phyloP scores from a whole-genome alignment of 345 rosid species.

The Durio zibethinus region DNA sequence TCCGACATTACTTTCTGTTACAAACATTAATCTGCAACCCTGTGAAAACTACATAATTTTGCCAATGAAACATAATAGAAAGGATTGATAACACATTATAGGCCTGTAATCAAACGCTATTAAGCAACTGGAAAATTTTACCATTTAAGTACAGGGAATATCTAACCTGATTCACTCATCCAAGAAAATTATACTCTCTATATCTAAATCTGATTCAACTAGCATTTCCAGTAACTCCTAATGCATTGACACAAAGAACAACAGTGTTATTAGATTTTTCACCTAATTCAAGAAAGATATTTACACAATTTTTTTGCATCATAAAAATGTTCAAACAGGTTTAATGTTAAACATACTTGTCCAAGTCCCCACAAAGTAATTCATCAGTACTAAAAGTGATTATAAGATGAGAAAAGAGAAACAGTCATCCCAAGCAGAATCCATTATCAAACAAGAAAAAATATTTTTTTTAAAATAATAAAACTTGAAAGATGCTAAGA shows the following conservation, averaged over 20 bases:
- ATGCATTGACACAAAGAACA: not conserved
- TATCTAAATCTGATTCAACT: not conserved
- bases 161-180: not conserved
- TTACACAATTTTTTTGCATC: not conserved
- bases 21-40: not conserved
- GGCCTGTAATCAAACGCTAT: not conserved
- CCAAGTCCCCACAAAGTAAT: not conserved
- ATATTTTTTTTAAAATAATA: not conserved
- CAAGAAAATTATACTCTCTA: not conserved
- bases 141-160: not conserved
- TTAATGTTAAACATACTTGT: not conserved
- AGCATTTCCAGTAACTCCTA: not conserved
- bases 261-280: not conserved
- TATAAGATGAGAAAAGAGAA: not conserved
- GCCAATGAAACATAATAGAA: not conserved
- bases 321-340: not conserved
- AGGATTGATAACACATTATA: not conserved
- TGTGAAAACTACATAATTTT: not conserved
- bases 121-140: not conserved
- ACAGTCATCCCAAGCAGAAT: not conserved
- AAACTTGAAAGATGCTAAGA: not conserved
- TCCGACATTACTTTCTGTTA: not conserved
- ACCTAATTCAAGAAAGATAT: not conserved
- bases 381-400: not conserved
- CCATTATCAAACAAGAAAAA: not conserved